phyloP scores from a whole-genome alignment of 352 stramenopile species.

The Phytophthora pluvialis region DNA sequence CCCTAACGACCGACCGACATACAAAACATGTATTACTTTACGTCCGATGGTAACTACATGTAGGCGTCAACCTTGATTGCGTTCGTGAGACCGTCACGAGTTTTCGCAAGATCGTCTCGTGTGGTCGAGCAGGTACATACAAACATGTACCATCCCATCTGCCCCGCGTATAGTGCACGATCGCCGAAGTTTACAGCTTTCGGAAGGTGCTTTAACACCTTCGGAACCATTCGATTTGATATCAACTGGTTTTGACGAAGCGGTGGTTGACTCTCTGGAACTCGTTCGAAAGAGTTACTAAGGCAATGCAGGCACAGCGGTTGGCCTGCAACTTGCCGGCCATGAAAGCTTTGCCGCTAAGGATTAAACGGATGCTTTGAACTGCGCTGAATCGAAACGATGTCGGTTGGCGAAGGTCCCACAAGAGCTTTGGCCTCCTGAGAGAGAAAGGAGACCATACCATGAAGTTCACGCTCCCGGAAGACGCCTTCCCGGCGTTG shows the following conservation, averaged over 20 bases:
- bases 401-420: slow-evolving; percentile 5
- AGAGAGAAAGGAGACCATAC: not conserved
- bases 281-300: too few species aligned
- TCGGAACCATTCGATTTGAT: slow-evolving; percentile 5
- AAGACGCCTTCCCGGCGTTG: slow-evolving; percentile 42
- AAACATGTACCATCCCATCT: not conserved
- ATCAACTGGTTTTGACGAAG: slow-evolving; percentile 13
- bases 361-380: not conserved
- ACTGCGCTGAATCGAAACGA: not conserved
- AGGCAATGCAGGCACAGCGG: not conserved
- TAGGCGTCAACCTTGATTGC: not conserved
- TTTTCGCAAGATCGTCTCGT: slow-evolving; percentile 1
- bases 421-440: slow-evolving; percentile 10
- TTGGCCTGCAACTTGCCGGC: too few species aligned
- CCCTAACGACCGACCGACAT: too few species aligned
- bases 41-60: not conserved
- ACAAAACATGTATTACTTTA: too few species aligned
- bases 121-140: not conserved
- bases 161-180: not conserved
- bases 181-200: not conserved
- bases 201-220: slow-evolving; percentile 4
- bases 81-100: not conserved
- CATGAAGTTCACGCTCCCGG: slow-evolving; percentile 54
- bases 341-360: slow-evolving; percentile 6
- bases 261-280: not conserved